Evolutionary conservation across 768 basidiomycete genomes (phyloP).

Genomic region (Suillus occidentalis): DNA sequence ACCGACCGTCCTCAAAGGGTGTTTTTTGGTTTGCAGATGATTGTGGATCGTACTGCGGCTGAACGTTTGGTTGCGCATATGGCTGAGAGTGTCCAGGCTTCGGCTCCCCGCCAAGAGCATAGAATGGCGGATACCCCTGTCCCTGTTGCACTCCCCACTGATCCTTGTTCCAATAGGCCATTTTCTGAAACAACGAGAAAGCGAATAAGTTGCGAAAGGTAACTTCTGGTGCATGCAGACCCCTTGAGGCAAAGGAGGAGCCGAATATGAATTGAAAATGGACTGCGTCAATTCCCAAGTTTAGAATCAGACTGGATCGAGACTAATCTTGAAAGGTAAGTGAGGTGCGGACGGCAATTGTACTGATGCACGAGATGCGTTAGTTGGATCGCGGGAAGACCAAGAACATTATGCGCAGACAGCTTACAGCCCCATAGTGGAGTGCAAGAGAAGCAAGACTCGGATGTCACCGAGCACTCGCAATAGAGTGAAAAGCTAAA

Average conservation of each 20-base stretch:
- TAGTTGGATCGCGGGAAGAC: background rate
- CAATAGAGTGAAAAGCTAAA: background rate
- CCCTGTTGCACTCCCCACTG: slow-evolving; percentile 20
- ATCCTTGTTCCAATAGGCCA: slow-evolving; percentile 20
- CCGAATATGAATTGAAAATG: slow-evolving; percentile 8
- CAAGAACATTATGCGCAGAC: background rate
- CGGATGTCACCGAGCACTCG: background rate
- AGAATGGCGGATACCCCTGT: slow-evolving; percentile 12
- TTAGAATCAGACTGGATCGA: background rate
- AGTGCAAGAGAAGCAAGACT: background rate
- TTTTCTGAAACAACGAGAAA: background rate
- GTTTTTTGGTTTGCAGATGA: slow-evolving; percentile 42
- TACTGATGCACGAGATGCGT: background rate
- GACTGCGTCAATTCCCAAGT: background rate
- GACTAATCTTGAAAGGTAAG: background rate
- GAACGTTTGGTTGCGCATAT: slow-evolving; percentile 24
- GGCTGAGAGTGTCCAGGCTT: slow-evolving; percentile 27
- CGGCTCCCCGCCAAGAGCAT: slow-evolving; percentile 8
- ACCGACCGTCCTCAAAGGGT: slow-evolving; percentile 61
- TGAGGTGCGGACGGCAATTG: background rate
- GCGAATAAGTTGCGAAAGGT: background rate
- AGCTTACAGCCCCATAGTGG: background rate
- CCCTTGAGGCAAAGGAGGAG: slow-evolving; percentile 2
- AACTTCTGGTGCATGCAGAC: background rate
- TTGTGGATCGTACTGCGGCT: slow-evolving; percentile 23